A percentile compares a stretch with the other conserved stretches of the same genome.
Evolutionary conservation across 768 basidiomycete genomes (phyloP).

Genomic region (Rhizopogon rudus): DNA sequence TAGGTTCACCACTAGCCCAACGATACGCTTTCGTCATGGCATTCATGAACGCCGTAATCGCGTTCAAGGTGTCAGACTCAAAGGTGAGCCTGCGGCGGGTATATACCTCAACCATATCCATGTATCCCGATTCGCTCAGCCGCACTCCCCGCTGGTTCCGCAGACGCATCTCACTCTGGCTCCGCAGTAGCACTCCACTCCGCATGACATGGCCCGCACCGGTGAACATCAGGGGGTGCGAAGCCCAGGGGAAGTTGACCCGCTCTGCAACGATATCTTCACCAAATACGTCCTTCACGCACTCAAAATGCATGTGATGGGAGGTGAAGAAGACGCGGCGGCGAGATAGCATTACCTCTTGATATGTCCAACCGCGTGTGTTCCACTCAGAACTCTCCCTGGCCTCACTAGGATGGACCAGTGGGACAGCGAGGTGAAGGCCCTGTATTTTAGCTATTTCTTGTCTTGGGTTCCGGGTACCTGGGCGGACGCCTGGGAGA

Average conservation of each 20-base stretch:
- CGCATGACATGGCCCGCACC: too few species aligned
- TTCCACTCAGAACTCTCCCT: slow-evolving; percentile 8
- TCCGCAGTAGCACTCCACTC: too few species aligned
- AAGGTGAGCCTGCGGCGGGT: not conserved
- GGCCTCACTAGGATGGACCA: not conserved
- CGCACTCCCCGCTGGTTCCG: too few species aligned
- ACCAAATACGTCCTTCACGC: slow-evolving; percentile 12
- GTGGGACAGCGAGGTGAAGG: slow-evolving; percentile 2
- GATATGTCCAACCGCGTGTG: slow-evolving; percentile 20
- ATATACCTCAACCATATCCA: not conserved
- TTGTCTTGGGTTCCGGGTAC: not conserved
- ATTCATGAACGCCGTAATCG: not conserved
- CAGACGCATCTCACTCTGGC: too few species aligned
- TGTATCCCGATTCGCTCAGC: not conserved
- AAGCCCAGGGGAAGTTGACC: too few species aligned
- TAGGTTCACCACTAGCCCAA: not conserved
- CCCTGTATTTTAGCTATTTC: slow-evolving; percentile 3
- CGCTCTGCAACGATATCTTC: slow-evolving; percentile 17
- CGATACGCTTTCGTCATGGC: not conserved
- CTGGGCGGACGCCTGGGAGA: not conserved
- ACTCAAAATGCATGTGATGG: slow-evolving; percentile 18
- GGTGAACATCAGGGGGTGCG: too few species aligned
- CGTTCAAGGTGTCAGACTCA: not conserved
- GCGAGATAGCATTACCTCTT: slow-evolving; percentile 15
- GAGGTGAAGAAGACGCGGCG: slow-evolving; percentile 16